Evolutionary conservation across 345 rosid species (phyloP).

Genomic region (Hirschfeldia incana): DNA sequence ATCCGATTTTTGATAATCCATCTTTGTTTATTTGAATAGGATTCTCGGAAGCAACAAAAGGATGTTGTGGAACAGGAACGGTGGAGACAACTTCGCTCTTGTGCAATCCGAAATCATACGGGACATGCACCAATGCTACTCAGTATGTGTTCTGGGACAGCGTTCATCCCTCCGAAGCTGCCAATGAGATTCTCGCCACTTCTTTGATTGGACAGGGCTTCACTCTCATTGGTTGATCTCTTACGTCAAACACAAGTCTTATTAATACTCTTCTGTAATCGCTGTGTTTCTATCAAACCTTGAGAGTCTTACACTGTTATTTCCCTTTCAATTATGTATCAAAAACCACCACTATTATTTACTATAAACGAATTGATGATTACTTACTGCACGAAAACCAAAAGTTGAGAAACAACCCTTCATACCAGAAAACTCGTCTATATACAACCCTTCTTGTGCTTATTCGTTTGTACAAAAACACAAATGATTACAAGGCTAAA

Average conservation of each 20-base stretch:
- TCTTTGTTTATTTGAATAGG: conserved; percentile 42
- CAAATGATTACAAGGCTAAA: neutral
- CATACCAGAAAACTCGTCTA: neutral
- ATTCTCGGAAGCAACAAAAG: conserved; percentile 76
- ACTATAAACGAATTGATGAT: conserved; percentile 11
- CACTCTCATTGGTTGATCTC: conserved; percentile 46
- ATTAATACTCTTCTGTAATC: neutral
- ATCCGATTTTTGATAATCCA: too few relatives aligned
- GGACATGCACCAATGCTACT: conserved; percentile 83
- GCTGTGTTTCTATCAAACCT: conserved; percentile 12
- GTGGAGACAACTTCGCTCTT: conserved; percentile 69
- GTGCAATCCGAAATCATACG: conserved; percentile 71
- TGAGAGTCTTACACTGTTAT: conserved; percentile 24
- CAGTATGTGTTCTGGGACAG: conserved; percentile 93
- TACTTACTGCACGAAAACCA: conserved; percentile 21
- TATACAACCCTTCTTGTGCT: conserved; percentile 9
- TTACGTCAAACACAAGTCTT: neutral
- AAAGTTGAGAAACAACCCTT: conserved; percentile 7
- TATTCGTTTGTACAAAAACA: conserved; percentile 5
- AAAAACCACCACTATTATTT: conserved; percentile 18
- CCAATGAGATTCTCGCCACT: conserved; percentile 78
- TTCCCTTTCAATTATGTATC: conserved; percentile 22
- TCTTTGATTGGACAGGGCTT: conserved; percentile 65
- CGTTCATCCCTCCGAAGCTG: conserved; percentile 92
- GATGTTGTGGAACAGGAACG: conserved; percentile 90